Conservation (phyloP, 345 rosid genomes). For the Linum usitatissimum region DNA sequence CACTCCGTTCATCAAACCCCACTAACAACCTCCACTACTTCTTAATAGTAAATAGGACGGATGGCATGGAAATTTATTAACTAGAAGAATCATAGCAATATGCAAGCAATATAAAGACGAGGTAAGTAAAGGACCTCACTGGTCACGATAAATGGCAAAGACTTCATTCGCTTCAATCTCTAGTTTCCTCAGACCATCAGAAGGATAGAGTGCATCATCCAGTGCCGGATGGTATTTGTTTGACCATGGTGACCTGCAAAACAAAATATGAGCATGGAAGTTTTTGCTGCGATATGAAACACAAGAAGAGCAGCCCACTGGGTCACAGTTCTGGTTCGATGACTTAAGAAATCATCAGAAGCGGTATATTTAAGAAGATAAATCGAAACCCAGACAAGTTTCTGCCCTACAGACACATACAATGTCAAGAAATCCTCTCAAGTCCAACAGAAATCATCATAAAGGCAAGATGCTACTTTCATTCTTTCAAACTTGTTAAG, state of each 20-base stretch:
- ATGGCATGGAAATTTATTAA: not conserved
- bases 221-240: slow-evolving; percentile 66
- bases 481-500: not conserved
- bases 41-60: too few species aligned
- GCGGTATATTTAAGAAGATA: too few species aligned
- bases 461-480: not conserved
- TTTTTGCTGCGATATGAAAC: not conserved
- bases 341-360: too few species aligned
- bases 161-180: slow-evolving; percentile 88
- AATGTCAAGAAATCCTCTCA: too few species aligned
- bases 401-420: too few species aligned
- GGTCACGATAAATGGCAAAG: slow-evolving; percentile 89
- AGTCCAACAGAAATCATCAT: not conserved
- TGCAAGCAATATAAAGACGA: slow-evolving; percentile 30
- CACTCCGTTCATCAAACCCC: too few species aligned
- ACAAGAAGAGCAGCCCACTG: not conserved
- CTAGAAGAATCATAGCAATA: not conserved
- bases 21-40: too few species aligned
- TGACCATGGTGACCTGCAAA: slow-evolving; percentile 88
- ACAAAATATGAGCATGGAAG: not conserved
- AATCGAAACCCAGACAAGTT: too few species aligned
- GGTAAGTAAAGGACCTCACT: slow-evolving; percentile 96
- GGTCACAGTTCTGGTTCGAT: not conserved
- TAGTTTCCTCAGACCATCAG: slow-evolving; percentile 67
- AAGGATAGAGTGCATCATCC: slow-evolving; percentile 76